These are phyloP conservation scores for Lactarius psammicola DNA, from an alignment of 768 basidiomycete genomes.

Conservation along the genomic window DNA sequence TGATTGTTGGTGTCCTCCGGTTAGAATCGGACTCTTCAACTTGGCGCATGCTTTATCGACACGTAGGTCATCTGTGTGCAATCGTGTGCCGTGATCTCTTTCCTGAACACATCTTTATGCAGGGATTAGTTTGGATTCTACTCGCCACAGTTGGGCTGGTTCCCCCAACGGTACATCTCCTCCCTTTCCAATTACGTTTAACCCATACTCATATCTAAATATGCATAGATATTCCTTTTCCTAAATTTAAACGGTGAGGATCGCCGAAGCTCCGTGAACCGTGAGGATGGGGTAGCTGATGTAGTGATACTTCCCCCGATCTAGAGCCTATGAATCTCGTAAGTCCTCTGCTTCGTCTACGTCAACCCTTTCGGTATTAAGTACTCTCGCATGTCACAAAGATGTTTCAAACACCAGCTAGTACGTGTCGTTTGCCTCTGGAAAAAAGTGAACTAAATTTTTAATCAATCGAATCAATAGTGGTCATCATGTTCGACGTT, in stretches of 20 bases:
- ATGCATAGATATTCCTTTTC: slow-evolving; percentile 12
- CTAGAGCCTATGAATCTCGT: slow-evolving; percentile 7
- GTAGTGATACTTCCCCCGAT: background rate
- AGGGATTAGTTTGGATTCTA: slow-evolving; percentile 8
- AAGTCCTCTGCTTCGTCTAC: background rate
- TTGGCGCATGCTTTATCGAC: slow-evolving; percentile 9
- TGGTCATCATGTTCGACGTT: background rate
- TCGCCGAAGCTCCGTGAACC: background rate
- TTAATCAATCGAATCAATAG: background rate
- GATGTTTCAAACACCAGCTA: slow-evolving; percentile 13
- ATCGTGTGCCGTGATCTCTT: background rate
- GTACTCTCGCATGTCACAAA: background rate
- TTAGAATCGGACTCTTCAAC: background rate
- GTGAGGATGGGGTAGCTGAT: background rate
- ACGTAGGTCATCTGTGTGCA: background rate
- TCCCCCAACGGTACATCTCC: slow-evolving; percentile 7
- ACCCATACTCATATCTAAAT: background rate
- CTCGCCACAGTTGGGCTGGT: slow-evolving; percentile 6
- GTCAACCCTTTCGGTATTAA: background rate
- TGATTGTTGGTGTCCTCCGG: slow-evolving; percentile 10
- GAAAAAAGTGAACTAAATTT: background rate
- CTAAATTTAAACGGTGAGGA: slow-evolving; percentile 19
- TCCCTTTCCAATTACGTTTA: background rate
- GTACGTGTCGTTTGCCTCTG: background rate
- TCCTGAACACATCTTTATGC: background rate